Evolutionary conservation across 441 rosid genomes (phyloP).

Genomic region (Bruguiera hainesii): DNA sequence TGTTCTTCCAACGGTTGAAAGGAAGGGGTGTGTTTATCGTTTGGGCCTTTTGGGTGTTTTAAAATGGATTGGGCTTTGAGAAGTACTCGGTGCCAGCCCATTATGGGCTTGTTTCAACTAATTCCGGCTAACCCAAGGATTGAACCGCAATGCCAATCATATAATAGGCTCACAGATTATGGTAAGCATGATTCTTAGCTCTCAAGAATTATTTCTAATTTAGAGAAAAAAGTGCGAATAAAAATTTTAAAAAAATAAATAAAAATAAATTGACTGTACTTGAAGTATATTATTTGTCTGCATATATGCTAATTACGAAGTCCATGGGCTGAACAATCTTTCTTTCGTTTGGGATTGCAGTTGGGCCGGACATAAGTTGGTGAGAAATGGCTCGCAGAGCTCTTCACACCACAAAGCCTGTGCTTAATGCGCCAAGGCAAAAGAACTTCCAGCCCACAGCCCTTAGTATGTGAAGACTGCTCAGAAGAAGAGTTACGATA

Average conservation of each 20-base stretch:
- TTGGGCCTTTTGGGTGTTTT: neutral
- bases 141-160: no score
- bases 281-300: slow-evolving; percentile 13
- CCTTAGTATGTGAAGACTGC: slow-evolving; percentile 33
- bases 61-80: no score
- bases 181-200: no score
- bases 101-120: no score
- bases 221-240: no score
- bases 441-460: slow-evolving; percentile 63
- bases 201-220: no score
- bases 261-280: no score
- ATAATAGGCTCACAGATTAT: no score
- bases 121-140: no score
- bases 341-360: slow-evolving; percentile 21
- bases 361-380: slow-evolving; percentile 9
- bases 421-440: slow-evolving; percentile 75
- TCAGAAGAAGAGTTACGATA: slow-evolving; percentile 26
- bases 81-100: neutral
- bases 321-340: slow-evolving; percentile 7
- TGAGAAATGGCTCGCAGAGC: slow-evolving; percentile 25
- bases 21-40: no score
- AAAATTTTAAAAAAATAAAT: no score
- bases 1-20: slow-evolving; percentile 1
- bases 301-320: slow-evolving; percentile 10
- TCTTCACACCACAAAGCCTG: slow-evolving; percentile 56